phyloP scores from a whole-genome alignment of 306 rosid species.

The Inga leiocalycina region DNA sequence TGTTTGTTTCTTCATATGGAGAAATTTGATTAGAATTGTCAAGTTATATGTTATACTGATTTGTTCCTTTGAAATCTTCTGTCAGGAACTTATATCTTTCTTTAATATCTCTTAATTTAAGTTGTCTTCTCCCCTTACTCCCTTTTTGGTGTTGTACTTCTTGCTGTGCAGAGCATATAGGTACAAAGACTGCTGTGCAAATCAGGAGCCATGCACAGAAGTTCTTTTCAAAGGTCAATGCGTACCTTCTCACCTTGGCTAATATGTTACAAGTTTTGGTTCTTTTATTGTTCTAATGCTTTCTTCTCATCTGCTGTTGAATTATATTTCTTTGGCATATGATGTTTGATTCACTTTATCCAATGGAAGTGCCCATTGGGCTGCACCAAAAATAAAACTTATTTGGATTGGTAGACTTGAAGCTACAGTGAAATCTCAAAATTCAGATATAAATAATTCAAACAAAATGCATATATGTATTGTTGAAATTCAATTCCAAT shows the following conservation, averaged over 20 bases:
- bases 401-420: conserved; percentile 16
- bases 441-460: neutral
- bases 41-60: conserved; percentile 9
- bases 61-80: conserved; percentile 18
- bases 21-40: conserved; percentile 7
- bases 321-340: conserved; percentile 17
- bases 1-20: conserved; percentile 28
- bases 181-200: conserved; percentile 99
- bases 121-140: conserved; percentile 19
- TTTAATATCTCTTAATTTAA: conserved; percentile 37
- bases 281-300: conserved; percentile 25
- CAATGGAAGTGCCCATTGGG: conserved; percentile 10
- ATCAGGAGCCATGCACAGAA: conserved; percentile 99
- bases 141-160: conserved; percentile 35
- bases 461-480: conserved; percentile 17
- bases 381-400: neutral
- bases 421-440: conserved; percentile 14
- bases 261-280: conserved; percentile 27
- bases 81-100: conserved; percentile 22
- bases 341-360: conserved; percentile 22
- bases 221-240: conserved; percentile 93
- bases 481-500: conserved; percentile 19
- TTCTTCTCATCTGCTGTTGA: conserved; percentile 18
- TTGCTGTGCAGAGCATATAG: conserved; percentile 83
- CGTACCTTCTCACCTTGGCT: conserved; percentile 53